Base-by-base conservation (phyloP, 352 stramenopile genomes). In the Phytophthora rubi region DNA sequence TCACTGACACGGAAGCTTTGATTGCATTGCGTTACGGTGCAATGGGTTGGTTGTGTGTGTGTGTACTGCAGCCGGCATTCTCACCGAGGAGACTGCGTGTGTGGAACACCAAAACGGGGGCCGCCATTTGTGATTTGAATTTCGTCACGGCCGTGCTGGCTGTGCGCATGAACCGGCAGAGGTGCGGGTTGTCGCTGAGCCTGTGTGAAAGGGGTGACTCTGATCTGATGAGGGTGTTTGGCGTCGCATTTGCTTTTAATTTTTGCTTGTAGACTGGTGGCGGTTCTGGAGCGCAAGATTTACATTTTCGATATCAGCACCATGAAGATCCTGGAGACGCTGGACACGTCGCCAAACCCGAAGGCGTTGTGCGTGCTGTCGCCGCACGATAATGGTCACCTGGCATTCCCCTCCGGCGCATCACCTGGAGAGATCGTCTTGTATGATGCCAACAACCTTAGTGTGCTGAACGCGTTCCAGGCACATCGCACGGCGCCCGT, bases 231-330 rank as follows among this genome's bases (percentile, higher is more conserved):
- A 10, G 4, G 21, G 4, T 44, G 12, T 7, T 44, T n/a, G 37
- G 12, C 6, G 4, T 44, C 37, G 37, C 16, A 44, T 44, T 44
- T 44, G 12, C 12, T 6, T 44, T 4, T 15, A n/a, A 44, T 39
- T 37, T 28, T 15, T 53, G 7, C 48, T 57, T 45, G 2, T 53
- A 90, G 82, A 47, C 64, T 96, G 35, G 77, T 98, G 15, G 90
- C 92, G 10, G 88, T 97, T 37, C 77, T 98, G 15, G 89, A 98
- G 75, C 86, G 82, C 33, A 93, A 94, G 63, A 85, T 98, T 61
- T 96, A 98, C 74, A 97, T 98, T 73, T 97, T 98, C 52, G 93
- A 98, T 78, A 96, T 98, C 62, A 95, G 95, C 70, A 92, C 91
- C 39, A 97, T 98, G 91, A 95, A 97, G 72, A 93, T 97, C 45